phyloP scores from a whole-genome alignment of 2,329 filamentous ascomycete species.

The Talaromyces funiculosus region DNA sequence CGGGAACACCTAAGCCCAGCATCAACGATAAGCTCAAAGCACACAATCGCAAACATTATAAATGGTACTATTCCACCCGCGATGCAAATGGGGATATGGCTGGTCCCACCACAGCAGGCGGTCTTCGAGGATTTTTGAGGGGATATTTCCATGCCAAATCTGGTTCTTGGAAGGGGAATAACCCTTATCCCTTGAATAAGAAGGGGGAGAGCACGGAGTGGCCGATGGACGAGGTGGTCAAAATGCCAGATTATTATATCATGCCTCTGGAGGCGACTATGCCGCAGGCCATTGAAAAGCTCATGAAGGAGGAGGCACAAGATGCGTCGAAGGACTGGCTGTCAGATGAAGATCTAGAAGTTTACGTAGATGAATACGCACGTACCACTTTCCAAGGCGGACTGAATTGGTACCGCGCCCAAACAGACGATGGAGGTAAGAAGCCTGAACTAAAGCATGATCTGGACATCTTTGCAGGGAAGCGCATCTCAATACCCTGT shows the following conservation, averaged over 20 bases:
- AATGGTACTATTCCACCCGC: conserved; percentile 50
- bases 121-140: conserved; percentile 56
- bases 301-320: conserved; percentile 51
- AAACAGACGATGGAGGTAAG: conserved; percentile 33
- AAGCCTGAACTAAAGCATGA: conserved; percentile 43
- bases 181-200: conserved; percentile 45
- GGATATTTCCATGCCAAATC: conserved; percentile 66
- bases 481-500: conserved; percentile 56
- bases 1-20: not conserved
- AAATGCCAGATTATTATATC: conserved; percentile 64
- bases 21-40: conserved; percentile 54
- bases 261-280: conserved; percentile 56
- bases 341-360: conserved; percentile 49
- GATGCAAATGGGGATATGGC: conserved; percentile 35
- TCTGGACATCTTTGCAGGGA: conserved; percentile 54
- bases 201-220: conserved; percentile 32
- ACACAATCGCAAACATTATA: conserved; percentile 61
- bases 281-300: conserved; percentile 51
- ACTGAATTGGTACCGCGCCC: conserved; percentile 62
- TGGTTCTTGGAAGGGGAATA: conserved; percentile 53
- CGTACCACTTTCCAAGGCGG: conserved; percentile 61
- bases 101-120: conserved; percentile 32
- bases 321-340: conserved; percentile 48
- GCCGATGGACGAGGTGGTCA: conserved; percentile 52
- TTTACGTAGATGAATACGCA: conserved; percentile 57